Evolutionary conservation across 768 basidiomycete species (phyloP).

Genomic region (Ephemerocybe angulata): DNA sequence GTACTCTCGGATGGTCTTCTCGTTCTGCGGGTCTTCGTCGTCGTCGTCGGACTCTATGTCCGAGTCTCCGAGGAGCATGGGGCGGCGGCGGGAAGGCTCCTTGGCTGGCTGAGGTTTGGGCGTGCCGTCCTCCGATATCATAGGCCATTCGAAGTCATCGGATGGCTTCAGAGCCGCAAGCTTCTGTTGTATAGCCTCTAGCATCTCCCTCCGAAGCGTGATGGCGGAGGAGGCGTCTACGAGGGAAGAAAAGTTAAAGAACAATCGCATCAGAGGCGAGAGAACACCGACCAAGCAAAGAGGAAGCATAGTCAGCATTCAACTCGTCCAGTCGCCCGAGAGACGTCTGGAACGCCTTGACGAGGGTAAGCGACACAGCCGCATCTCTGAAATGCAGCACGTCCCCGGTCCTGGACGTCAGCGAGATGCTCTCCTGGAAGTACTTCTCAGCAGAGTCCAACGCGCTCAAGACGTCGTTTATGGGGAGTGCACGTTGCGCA

Average conservation of each 20-base stretch:
- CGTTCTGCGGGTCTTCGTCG: constrained; percentile 29
- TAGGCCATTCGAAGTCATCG: constrained; percentile 79
- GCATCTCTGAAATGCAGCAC: constrained; percentile 74
- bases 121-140: constrained; percentile 43
- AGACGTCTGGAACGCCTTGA: constrained; percentile 76
- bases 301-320: constrained; percentile 53
- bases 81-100: constrained; percentile 9
- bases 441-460: constrained; percentile 67
- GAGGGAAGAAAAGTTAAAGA: not conserved
- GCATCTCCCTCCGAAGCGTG: constrained; percentile 80
- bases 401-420: constrained; percentile 54
- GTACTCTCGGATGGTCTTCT: constrained; percentile 46
- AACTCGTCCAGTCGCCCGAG: constrained; percentile 57
- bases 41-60: constrained; percentile 31
- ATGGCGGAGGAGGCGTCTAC: constrained; percentile 78
- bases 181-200: constrained; percentile 78
- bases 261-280: not conserved
- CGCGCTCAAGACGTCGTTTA: constrained; percentile 54
- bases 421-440: constrained; percentile 61
- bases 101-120: constrained; percentile 28
- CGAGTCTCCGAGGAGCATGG: constrained; percentile 7
- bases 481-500: constrained; percentile 38
- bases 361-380: constrained; percentile 62
- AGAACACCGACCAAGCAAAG: constrained; percentile 54
- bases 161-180: constrained; percentile 36